A percentile compares a stretch with the other conserved stretches of the same genome.
Conservation (phyloP, 1,284 basidiomycete species). For the Meira nashicola region DNA sequence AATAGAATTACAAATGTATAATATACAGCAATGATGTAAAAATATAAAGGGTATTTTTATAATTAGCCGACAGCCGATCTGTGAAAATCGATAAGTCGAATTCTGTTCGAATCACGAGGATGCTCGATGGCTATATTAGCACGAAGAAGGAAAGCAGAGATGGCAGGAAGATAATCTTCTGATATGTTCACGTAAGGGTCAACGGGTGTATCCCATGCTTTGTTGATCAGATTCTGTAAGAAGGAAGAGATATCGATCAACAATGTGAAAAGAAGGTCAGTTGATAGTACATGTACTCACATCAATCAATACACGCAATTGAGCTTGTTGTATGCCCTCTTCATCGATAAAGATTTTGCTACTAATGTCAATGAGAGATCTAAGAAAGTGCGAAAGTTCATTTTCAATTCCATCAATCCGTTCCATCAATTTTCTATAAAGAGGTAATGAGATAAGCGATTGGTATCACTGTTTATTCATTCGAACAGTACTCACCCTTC, state of each 20-base stretch:
- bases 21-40: background rate
- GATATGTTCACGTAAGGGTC: slow-evolving; percentile 9
- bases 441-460: no score
- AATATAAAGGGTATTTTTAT: background rate
- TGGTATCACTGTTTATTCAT: no score
- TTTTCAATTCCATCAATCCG: background rate
- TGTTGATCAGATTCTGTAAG: slow-evolving; percentile 9
- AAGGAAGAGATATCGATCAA: background rate
- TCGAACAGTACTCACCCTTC: no score
- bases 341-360: background rate
- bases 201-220: slow-evolving; percentile 5
- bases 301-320: slow-evolving; percentile 2
- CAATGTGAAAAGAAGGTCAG: background rate
- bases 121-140: slow-evolving; percentile 13
- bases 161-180: background rate
- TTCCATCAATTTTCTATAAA: no score
- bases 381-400: background rate
- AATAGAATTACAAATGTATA: background rate
- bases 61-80: background rate
- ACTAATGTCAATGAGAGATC: background rate
- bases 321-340: background rate
- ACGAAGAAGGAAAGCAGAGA: slow-evolving; percentile 7
- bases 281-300: background rate
- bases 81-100: slow-evolving; percentile 8
- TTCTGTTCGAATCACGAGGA: slow-evolving; percentile 5